phyloP scores from a whole-genome alignment of 495 filamentous ascomycete genomes.

The Mytilinidion resinicola region DNA sequence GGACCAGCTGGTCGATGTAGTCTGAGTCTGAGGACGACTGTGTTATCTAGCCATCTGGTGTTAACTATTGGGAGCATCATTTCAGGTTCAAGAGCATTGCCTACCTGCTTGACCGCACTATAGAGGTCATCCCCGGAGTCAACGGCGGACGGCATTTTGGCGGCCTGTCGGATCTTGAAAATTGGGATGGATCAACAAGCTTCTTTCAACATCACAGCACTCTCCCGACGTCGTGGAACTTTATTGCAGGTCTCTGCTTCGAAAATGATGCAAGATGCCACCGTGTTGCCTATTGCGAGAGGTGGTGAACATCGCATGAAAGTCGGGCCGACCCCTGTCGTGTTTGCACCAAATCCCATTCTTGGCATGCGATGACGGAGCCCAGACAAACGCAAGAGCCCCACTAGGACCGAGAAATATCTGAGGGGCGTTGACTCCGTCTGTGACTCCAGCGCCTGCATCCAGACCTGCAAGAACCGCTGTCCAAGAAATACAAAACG shows the following conservation, averaged over 20 bases:
- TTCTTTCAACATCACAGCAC: no score
- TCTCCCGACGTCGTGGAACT: no score
- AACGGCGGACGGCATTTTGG: slow-evolving; percentile 24
- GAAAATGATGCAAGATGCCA: no score
- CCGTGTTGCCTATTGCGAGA: no score
- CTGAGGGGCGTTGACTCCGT: not conserved
- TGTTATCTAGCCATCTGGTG: slow-evolving; percentile 62
- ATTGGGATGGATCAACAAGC: not conserved
- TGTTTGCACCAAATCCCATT: not conserved
- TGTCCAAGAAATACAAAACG: not conserved
- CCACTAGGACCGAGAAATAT: slow-evolving; percentile 1
- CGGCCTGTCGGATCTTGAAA: not conserved
- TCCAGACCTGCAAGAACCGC: not conserved
- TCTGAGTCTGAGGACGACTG: slow-evolving; percentile 86
- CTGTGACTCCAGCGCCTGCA: not conserved
- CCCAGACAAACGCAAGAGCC: not conserved
- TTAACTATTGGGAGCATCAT: slow-evolving; percentile 1
- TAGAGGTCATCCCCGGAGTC: slow-evolving; percentile 36
- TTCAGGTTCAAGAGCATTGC: not conserved
- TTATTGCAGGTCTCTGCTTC: no score
- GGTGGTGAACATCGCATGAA: not conserved
- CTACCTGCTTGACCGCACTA: slow-evolving; percentile 36
- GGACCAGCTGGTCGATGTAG: slow-evolving; percentile 90
- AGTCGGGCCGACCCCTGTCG: not conserved
- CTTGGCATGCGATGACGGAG: not conserved